Percentiles rank a stretch among this genome's conserved stretches.
phyloP scores from a whole-genome alignment of 805 yeast genomes.

The Lachancea mirantina region DNA sequence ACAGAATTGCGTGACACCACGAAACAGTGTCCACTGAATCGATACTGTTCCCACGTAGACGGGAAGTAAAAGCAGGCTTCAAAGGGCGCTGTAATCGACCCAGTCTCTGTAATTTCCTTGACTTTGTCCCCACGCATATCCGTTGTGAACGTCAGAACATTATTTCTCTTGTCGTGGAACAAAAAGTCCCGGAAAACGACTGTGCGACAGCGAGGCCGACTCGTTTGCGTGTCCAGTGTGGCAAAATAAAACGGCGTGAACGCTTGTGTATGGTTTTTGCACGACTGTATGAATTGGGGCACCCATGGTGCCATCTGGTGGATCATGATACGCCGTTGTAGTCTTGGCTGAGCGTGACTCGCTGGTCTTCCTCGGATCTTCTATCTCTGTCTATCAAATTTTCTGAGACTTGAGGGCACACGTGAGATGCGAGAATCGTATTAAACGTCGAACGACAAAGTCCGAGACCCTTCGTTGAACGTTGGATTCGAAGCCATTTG shows the following conservation, averaged over 20 bases:
- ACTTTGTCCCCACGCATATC: conserved; percentile 65
- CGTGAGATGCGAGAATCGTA: too few species aligned
- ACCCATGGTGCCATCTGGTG: conserved; percentile 70
- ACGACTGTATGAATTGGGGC: conserved; percentile 51
- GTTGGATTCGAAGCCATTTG: too few species aligned
- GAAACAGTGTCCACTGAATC: conserved; percentile 63
- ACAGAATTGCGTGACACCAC: conserved; percentile 29
- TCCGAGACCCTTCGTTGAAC: too few species aligned
- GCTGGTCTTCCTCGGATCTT: not conserved
- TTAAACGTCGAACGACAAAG: too few species aligned
- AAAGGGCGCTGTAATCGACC: conserved; percentile 40
- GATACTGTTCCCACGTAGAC: conserved; percentile 55
- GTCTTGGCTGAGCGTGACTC: not conserved
- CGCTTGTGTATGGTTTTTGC: conserved; percentile 42
- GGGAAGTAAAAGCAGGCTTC: conserved; percentile 76
- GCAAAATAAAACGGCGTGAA: conserved; percentile 62
- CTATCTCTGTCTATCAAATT: conserved; percentile 3
- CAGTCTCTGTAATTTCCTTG: conserved; percentile 36
- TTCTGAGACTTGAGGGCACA: conserved; percentile 1
- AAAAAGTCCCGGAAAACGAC: conserved; percentile 69
- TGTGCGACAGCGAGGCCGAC: conserved; percentile 58
- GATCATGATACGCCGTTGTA: conserved; percentile 14
- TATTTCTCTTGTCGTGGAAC: conserved; percentile 60
- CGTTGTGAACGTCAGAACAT: conserved; percentile 61
- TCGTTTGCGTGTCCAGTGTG: conserved; percentile 48